Percentiles rank a stretch among this genome's conserved stretches.
Evolutionary conservation across 2,329 filamentous ascomycete genomes (phyloP).

Genomic region (Pyrenochaeta sp.): DNA sequence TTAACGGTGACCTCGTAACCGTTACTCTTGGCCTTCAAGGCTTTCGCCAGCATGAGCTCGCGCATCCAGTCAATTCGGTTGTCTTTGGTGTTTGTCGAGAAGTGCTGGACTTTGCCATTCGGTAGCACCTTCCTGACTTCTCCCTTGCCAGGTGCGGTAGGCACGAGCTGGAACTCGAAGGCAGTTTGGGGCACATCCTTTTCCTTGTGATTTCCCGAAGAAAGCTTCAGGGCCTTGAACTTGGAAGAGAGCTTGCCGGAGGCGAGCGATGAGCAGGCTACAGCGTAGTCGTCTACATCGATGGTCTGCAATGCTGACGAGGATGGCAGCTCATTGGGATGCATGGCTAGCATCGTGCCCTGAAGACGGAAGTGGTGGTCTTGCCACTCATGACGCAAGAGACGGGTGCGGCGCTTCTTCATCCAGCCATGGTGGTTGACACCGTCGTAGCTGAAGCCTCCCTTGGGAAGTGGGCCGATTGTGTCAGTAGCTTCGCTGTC

Average conservation of each 20-base stretch:
- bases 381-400: conserved; percentile 93
- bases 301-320: conserved; percentile 80
- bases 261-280: conserved; percentile 80
- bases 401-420: conserved; percentile 89
- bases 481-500: conserved; percentile 27
- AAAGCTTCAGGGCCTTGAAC: conserved; percentile 77
- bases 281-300: conserved; percentile 88
- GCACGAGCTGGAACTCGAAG: conserved; percentile 87
- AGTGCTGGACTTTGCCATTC: conserved; percentile 85
- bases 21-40: conserved; percentile 81
- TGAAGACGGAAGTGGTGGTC: conserved; percentile 89
- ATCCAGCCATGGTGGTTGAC: conserved; percentile 84
- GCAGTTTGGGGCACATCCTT: conserved; percentile 66
- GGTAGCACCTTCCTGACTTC: conserved; percentile 47
- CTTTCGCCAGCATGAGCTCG: conserved; percentile 90
- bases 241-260: conserved; percentile 86
- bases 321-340: conserved; percentile 60
- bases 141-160: conserved; percentile 64
- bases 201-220: conserved; percentile 59
- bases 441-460: conserved; percentile 54
- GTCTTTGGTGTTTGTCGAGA: conserved; percentile 68
- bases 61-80: conserved; percentile 98
- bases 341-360: conserved; percentile 70
- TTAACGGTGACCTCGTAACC: conserved; percentile 86
- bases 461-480: conserved; percentile 45